Evolutionary conservation across 192 early-diverging fungal species (phyloP).

Genomic region (Linnemannia zychae): DNA sequence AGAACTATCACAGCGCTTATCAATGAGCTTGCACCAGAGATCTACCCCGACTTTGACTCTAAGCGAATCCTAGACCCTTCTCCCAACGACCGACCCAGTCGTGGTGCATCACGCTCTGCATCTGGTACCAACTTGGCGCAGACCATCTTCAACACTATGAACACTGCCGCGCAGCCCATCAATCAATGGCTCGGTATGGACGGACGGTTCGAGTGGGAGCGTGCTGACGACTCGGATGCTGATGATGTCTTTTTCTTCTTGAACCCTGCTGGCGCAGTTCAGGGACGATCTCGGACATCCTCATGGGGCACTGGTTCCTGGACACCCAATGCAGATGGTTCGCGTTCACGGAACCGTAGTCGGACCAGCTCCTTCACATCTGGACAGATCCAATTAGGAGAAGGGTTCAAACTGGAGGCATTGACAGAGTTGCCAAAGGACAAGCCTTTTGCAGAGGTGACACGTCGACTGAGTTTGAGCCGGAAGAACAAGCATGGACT

Average conservation of each 20-base stretch:
- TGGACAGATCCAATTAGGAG: slow-evolving; percentile 49
- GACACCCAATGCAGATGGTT: slow-evolving; percentile 55
- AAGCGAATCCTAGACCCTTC: slow-evolving; percentile 57
- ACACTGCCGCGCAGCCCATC: slow-evolving; percentile 52
- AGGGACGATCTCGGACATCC: slow-evolving; percentile 59
- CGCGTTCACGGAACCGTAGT: slow-evolving; percentile 56
- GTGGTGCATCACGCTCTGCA: slow-evolving; percentile 32
- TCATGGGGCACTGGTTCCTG: slow-evolving; percentile 56
- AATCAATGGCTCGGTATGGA: slow-evolving; percentile 68
- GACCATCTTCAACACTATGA: slow-evolving; percentile 32
- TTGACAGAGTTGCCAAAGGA: slow-evolving; percentile 60
- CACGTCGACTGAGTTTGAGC: slow-evolving; percentile 27
- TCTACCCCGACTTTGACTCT: slow-evolving; percentile 80
- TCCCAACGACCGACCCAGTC: slow-evolving; percentile 50
- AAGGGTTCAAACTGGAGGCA: slow-evolving; percentile 64
- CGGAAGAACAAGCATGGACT: slow-evolving; percentile 41
- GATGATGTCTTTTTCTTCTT: slow-evolving; percentile 69
- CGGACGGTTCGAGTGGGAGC: slow-evolving; percentile 70
- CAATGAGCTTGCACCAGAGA: slow-evolving; percentile 87
- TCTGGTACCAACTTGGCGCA: slow-evolving; percentile 37
- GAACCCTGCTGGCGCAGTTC: slow-evolving; percentile 60
- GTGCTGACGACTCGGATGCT: slow-evolving; percentile 62
- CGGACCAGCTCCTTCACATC: slow-evolving; percentile 61
- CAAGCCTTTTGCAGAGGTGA: slow-evolving; percentile 57
- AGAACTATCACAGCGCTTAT: slow-evolving; percentile 84